phyloP scores from a whole-genome alignment of 2,329 filamentous ascomycete genomes.

The Fusarium sp. region DNA sequence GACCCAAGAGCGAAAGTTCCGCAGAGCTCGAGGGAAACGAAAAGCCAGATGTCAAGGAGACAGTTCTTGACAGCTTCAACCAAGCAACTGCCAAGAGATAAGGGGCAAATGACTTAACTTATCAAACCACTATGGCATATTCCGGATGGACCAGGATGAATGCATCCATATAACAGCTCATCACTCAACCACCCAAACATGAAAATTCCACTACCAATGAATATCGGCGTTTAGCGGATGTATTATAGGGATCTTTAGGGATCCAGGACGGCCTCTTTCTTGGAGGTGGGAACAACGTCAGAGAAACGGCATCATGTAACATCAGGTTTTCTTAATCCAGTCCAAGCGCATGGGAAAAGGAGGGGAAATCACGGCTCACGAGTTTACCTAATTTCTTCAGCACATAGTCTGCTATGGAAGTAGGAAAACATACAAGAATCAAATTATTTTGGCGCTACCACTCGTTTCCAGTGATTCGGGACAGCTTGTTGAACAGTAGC shows the following conservation, averaged over 20 bases:
- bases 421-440: constrained; percentile 27
- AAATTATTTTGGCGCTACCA: constrained; percentile 18
- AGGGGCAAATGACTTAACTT: constrained; percentile 1
- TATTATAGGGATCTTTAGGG: constrained; percentile 45
- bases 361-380: constrained; percentile 24
- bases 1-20: constrained; percentile 47
- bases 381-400: constrained; percentile 12
- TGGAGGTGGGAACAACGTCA: constrained; percentile 15
- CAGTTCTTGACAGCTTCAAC: constrained; percentile 57
- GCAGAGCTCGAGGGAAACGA: constrained; percentile 21
- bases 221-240: constrained; percentile 49
- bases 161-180: constrained; percentile 27
- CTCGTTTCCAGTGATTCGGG: neutral
- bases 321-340: constrained; percentile 35
- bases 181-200: constrained; percentile 33
- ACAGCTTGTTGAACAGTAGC: neutral
- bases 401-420: constrained; percentile 16
- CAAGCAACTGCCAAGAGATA: constrained; percentile 52
- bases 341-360: constrained; percentile 33
- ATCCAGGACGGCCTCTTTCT: constrained; percentile 32
- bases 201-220: constrained; percentile 41
- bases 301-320: constrained; percentile 41
- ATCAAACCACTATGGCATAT: constrained; percentile 1
- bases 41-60: constrained; percentile 54
- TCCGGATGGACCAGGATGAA: constrained; percentile 8